Percentiles rank a stretch among this genome's conserved stretches.
phyloP scores from a whole-genome alignment of 192 early-diverging fungal genomes.

The Backusella liffmaniae region DNA sequence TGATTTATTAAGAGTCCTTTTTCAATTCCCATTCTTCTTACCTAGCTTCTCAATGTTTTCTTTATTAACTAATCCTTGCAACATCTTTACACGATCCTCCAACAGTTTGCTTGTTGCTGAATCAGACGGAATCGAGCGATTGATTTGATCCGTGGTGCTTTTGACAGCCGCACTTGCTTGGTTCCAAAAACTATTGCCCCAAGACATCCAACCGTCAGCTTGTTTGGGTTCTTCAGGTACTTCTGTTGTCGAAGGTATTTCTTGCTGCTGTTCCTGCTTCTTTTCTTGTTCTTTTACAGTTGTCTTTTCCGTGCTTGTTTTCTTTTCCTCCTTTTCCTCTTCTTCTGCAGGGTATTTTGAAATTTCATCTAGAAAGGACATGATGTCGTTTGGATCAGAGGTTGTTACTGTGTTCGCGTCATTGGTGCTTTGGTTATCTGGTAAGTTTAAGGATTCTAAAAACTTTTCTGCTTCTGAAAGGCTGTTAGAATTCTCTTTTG shows the following conservation, averaged over 20 bases:
- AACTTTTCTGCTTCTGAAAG: slow-evolving; percentile 40
- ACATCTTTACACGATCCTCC: slow-evolving; percentile 51
- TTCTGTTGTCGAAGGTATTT: background rate
- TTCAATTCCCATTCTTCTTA: slow-evolving; percentile 16
- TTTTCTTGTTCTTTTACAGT: background rate
- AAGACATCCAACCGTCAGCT: slow-evolving; percentile 34
- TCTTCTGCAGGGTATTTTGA: slow-evolving; percentile 22
- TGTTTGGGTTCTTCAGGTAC: background rate
- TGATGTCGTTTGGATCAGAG: slow-evolving; percentile 33
- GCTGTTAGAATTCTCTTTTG: slow-evolving; percentile 13
- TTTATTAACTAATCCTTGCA: slow-evolving; percentile 46
- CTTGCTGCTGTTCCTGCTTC: background rate
- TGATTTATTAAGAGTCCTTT: background rate
- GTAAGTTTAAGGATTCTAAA: slow-evolving; percentile 35
- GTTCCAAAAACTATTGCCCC: slow-evolving; percentile 49
- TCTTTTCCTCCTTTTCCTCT: background rate
- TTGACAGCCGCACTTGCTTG: slow-evolving; percentile 58
- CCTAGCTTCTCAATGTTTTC: slow-evolving; percentile 61
- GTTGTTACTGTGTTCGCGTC: background rate
- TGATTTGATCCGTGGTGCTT: slow-evolving; percentile 52
- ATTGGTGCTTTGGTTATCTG: background rate
- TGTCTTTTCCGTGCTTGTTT: background rate
- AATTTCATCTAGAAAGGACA: slow-evolving; percentile 39
- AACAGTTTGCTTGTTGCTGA: slow-evolving; percentile 37
- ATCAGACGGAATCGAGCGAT: slow-evolving; percentile 49